Evolutionary conservation across 2,329 filamentous ascomycete genomes (phyloP).

Genomic region (Trichophyton verrucosum): DNA sequence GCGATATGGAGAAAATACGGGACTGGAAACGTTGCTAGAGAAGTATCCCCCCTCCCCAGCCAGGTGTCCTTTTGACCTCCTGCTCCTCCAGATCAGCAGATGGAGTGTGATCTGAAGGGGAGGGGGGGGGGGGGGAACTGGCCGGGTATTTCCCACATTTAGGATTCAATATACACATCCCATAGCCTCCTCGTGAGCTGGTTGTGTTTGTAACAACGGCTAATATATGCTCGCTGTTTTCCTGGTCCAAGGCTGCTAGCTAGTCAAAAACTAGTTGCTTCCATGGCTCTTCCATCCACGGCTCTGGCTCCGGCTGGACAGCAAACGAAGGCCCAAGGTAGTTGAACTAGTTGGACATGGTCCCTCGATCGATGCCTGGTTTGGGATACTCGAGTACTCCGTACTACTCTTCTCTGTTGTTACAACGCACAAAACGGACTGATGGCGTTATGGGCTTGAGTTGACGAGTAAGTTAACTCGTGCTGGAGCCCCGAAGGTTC

Average conservation of each 20-base stretch:
- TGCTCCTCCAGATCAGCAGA: not conserved
- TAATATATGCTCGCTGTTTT: not conserved
- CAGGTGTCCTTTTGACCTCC: not conserved
- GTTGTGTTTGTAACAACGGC: not conserved
- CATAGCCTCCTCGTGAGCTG: not conserved
- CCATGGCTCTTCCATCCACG: not conserved
- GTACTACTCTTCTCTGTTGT: too few relatives aligned
- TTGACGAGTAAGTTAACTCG: too few relatives aligned
- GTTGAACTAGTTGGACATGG: not conserved
- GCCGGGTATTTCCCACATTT: not conserved
- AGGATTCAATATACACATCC: not conserved
- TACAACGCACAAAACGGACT: not conserved
- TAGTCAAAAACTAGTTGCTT: not conserved
- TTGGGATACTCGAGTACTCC: not conserved
- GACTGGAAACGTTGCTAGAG: not conserved
- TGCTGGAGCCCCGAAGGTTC: not conserved
- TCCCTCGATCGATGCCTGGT: not conserved
- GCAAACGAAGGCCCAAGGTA: not conserved
- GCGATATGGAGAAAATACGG: not conserved
- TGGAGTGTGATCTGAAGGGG: not conserved
- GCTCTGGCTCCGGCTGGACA: not conserved
- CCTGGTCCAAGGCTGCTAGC: not conserved
- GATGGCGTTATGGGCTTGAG: not conserved
- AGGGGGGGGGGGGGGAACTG: not conserved
- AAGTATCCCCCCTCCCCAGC: not conserved